phyloP scores from a whole-genome alignment of 306 rosid genomes.

The Mimosa bimucronata region DNA sequence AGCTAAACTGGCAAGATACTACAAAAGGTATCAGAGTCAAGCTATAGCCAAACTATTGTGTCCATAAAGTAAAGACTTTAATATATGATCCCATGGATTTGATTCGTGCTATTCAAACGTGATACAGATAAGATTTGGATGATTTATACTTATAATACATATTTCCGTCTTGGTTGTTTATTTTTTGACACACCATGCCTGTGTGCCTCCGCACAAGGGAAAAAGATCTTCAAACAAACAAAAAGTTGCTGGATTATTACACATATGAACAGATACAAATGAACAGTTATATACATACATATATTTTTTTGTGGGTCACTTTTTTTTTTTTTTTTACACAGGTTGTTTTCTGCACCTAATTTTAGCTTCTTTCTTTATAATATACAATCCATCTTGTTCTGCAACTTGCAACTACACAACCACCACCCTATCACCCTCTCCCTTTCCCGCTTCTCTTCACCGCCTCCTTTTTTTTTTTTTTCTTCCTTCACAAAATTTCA shows the following conservation, averaged over 20 bases:
- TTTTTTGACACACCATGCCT: neutral
- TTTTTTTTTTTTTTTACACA: constrained; percentile 26
- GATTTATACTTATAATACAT: too few relatives aligned
- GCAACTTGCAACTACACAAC: constrained; percentile 60
- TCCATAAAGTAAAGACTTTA: neutral
- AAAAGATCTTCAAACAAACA: too few relatives aligned
- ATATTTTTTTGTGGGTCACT: neutral
- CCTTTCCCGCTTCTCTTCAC: neutral
- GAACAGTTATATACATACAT: constrained; percentile 32
- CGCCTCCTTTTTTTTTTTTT: neutral
- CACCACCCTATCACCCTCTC: constrained; percentile 4
- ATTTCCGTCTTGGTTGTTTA: neutral
- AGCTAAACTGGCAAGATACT: too few relatives aligned
- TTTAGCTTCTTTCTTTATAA: constrained; percentile 54
- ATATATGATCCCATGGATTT: neutral
- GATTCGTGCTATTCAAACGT: neutral
- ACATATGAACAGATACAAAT: constrained; percentile 37
- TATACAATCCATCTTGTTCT: constrained; percentile 50
- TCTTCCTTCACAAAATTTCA: constrained; percentile 41
- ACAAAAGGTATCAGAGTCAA: neutral
- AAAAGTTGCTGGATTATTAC: constrained; percentile 26
- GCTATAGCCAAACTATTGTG: too few relatives aligned
- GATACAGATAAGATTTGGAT: neutral
- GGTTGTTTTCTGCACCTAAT: constrained; percentile 38
- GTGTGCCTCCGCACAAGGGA: neutral